Conservation (phyloP, 805 yeast genomes). For the Saccharomycopsis synnaedendra region DNA sequence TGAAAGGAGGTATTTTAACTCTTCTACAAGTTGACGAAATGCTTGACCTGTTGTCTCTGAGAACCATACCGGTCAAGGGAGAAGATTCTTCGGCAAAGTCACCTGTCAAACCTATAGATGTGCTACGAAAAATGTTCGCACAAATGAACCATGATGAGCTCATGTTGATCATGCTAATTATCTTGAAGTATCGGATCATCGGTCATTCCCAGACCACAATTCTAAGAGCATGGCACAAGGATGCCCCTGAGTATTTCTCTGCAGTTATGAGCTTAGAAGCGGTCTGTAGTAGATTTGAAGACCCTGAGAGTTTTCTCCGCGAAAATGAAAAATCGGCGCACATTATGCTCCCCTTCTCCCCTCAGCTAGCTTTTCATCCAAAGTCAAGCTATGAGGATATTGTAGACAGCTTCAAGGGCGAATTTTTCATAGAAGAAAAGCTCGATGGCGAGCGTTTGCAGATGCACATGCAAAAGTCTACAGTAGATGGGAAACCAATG, state of each 20-base stretch:
- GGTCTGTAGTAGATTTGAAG: slow-evolving; percentile 47
- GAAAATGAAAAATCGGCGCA: slow-evolving; percentile 26
- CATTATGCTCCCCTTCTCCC: slow-evolving; percentile 42
- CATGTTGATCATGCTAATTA: slow-evolving; percentile 54
- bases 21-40: slow-evolving; percentile 19
- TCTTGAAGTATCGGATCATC: slow-evolving; percentile 50
- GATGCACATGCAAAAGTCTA: slow-evolving; percentile 38
- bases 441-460: slow-evolving; percentile 89
- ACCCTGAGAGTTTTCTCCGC: slow-evolving; percentile 34
- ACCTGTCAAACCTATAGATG: not conserved
- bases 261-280: slow-evolving; percentile 53
- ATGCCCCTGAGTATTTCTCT: slow-evolving; percentile 52
- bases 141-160: slow-evolving; percentile 51
- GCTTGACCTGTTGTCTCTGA: slow-evolving; percentile 13
- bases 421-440: slow-evolving; percentile 75
- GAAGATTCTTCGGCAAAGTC: not conserved
- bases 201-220: slow-evolving; percentile 50
- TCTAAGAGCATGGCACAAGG: slow-evolving; percentile 64
- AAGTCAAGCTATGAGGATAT: slow-evolving; percentile 37
- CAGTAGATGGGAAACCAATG: not conserved
- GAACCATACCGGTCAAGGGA: not conserved
- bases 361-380: slow-evolving; percentile 61
- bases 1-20: slow-evolving; percentile 23
- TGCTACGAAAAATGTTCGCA: slow-evolving; percentile 28
- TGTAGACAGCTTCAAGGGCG: slow-evolving; percentile 30